Evolutionary conservation across 2,329 filamentous ascomycete species (phyloP), one percentile per base, ranked within the genome.

Genomic region (Colletotrichum sp.): DNA sequence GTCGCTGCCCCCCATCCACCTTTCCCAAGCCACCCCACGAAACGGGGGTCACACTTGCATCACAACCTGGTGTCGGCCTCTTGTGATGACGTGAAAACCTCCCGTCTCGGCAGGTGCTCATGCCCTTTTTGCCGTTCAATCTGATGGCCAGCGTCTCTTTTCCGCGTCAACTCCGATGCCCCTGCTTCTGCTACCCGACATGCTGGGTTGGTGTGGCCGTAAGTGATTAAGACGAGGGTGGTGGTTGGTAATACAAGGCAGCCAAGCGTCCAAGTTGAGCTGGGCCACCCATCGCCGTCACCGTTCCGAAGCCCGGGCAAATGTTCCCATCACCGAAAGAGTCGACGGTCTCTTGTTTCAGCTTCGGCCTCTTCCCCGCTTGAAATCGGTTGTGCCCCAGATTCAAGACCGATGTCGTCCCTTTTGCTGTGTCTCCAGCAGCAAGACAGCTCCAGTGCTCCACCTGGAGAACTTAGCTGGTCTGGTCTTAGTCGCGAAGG

Each of bases 11-110:
- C 70, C 73, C 70, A 72, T 68, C 30, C 73, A 67, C 65, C 39
- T 36, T 13, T 36, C 26, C 70, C 70, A 65, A 68, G 70, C 70
- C 57, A 68, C 70, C 70, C 73, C 73, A 73, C 64, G 70, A 73
- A 72, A 75, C 65, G 69, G 73, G 73, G 73, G 70, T 75, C 73
- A 75, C 57, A 55, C 64, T 43, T 75, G 64, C 69, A 75, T 59
- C n/a, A 18, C 36, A 68, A 64, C 70, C 69, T 26, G 48, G 52
- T 66, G 66, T 73, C 64, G 59, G 43, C 69, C 48, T 67, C 21
- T 57, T 24, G 32, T 52, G n/a, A 75, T 73, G 73, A 68, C 69
- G 61, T 65, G 70, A 59, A 73, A 48, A 26, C n/a, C 34, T 65
- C 34, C 57, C 30, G 55, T 43, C 57, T 65, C 28, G 59, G 64